phyloP scores from a whole-genome alignment of 2,329 filamentous ascomycete species.

The Venturia oleaginea region DNA sequence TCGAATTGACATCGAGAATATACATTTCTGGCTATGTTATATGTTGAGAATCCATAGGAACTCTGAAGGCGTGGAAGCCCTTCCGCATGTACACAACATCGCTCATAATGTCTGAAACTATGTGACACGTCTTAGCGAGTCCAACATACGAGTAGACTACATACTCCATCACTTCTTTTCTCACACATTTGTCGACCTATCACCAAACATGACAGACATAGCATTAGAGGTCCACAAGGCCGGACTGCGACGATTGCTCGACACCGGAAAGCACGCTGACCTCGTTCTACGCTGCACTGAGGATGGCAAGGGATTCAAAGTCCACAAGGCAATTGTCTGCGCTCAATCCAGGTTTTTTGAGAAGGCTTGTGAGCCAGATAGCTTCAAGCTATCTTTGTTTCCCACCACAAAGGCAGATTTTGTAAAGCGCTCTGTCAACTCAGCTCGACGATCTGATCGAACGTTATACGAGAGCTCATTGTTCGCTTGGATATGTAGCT shows the following conservation, averaged over 20 bases:
- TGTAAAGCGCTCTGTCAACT: too few species aligned
- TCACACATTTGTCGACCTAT: not conserved
- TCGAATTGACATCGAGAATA: too few species aligned
- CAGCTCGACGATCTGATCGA: too few species aligned
- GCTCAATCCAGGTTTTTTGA: not conserved
- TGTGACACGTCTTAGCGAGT: not conserved
- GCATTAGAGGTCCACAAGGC: not conserved
- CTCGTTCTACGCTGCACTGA: not conserved
- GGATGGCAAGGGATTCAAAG: not conserved
- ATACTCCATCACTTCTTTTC: too few species aligned
- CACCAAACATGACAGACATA: not conserved
- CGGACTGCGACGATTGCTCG: constrained; percentile 10
- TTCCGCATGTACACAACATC: not conserved
- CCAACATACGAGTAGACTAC: not conserved
- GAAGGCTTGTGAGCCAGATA: not conserved
- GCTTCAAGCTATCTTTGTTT: not conserved
- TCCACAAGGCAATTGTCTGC: not conserved
- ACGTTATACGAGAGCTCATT: too few species aligned
- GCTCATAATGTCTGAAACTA: not conserved
- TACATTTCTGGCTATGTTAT: too few species aligned
- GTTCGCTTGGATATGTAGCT: too few species aligned
- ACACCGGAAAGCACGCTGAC: not conserved
- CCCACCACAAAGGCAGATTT: too few species aligned
- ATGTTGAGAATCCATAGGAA: too few species aligned
- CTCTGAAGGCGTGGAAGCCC: too few species aligned